Evolutionary conservation across 345 rosid species (phyloP).

Genomic region (Aquilaria yunnanensis): DNA sequence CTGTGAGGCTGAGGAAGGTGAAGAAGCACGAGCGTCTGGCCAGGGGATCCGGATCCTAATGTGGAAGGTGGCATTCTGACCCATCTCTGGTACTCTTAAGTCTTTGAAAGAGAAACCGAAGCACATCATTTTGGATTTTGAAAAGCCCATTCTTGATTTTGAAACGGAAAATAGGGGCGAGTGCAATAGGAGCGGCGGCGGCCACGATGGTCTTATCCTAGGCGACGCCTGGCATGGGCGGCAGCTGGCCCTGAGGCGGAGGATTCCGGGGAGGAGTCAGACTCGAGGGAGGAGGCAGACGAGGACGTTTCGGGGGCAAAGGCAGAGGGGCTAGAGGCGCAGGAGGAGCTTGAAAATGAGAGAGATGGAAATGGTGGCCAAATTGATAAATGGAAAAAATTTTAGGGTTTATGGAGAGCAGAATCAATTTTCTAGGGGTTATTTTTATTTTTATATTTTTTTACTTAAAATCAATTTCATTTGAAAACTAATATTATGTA

Average conservation of each 20-base stretch:
- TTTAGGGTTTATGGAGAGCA: too few species aligned
- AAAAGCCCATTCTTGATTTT: conserved; percentile 77
- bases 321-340: conserved; percentile 12
- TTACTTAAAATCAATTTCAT: too few species aligned
- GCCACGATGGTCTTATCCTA: too few species aligned
- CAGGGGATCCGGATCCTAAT: conserved; percentile 82
- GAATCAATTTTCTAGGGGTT: too few species aligned
- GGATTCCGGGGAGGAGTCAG: too few species aligned
- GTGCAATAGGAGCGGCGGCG: too few species aligned
- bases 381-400: too few species aligned
- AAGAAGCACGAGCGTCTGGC: conserved; percentile 97
- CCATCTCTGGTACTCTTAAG: conserved; percentile 75
- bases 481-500: too few species aligned
- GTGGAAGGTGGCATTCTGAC: conserved; percentile 81
- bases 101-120: conserved; percentile 64
- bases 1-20: conserved; percentile 62
- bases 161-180: conserved; percentile 57
- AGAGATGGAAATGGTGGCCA: too few species aligned
- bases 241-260: too few species aligned
- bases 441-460: too few species aligned
- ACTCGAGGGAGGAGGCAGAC: neutral
- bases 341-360: conserved; percentile 5
- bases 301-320: neutral
- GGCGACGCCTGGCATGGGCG: too few species aligned
- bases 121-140: conserved; percentile 85